Evolutionary conservation across 176 grass and related monocot genomes (phyloP).

Genomic region (Thalia dealbata): DNA sequence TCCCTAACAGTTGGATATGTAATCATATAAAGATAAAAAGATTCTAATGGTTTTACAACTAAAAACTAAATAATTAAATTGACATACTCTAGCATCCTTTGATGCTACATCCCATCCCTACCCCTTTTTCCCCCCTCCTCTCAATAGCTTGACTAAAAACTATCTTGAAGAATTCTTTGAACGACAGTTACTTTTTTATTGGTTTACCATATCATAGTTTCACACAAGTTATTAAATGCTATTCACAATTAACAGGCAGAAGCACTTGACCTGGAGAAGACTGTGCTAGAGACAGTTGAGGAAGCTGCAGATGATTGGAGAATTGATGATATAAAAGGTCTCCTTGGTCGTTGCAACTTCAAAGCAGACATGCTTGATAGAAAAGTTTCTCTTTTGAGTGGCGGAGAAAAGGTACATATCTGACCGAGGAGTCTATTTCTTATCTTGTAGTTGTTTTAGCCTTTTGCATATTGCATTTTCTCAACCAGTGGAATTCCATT

Average conservation of each 20-base stretch:
- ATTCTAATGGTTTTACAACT: not conserved
- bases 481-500: not conserved
- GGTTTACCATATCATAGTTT: conserved; percentile 4
- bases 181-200: conserved; percentile 10
- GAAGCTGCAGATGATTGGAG: conserved; percentile 89
- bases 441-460: conserved; percentile 2
- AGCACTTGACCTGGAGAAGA: conserved; percentile 93
- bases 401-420: conserved; percentile 78
- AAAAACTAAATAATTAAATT: not conserved
- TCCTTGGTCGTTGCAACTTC: conserved; percentile 93
- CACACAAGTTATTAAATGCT: not conserved
- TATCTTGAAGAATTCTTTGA: conserved; percentile 5
- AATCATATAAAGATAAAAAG: not conserved
- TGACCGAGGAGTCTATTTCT: not conserved
- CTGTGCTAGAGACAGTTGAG: conserved; percentile 75
- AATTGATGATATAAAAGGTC: conserved; percentile 92
- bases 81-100: too few species aligned
- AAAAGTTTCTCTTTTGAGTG: conserved; percentile 79
- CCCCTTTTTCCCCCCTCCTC: not conserved
- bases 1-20: not conserved
- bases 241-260: conserved; percentile 59
- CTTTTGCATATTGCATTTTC: conserved; percentile 3
- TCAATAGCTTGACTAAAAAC: not conserved
- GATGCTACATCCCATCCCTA: too few species aligned
- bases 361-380: conserved; percentile 95